Conservation (phyloP, 345 rosid genomes). For the Rhodamnia rubescens region DNA sequence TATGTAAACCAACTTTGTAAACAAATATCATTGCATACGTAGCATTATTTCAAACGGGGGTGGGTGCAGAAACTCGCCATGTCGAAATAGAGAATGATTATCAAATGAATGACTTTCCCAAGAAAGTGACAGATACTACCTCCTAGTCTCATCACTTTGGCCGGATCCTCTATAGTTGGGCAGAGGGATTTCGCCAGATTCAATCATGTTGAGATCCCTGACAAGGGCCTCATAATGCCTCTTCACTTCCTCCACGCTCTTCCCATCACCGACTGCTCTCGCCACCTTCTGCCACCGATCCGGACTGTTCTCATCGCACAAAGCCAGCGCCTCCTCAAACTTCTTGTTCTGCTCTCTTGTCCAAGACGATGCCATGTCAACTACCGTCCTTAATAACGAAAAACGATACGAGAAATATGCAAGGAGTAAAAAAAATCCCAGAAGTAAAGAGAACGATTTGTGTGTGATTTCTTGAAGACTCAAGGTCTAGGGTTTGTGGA, state of each 20-base stretch:
- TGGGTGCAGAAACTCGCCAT: not conserved
- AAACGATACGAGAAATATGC: not conserved
- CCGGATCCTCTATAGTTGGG: conserved; percentile 4
- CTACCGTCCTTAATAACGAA: not conserved
- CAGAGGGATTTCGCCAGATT: conserved; percentile 6
- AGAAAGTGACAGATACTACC: not conserved
- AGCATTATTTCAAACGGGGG: not conserved
- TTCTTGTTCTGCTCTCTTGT: conserved; percentile 11
- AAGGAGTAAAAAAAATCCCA: not conserved
- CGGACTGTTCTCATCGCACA: conserved; percentile 4
- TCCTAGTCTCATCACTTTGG: not conserved
- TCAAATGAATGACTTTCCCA: not conserved
- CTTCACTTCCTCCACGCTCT: conserved; percentile 11
- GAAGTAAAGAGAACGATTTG: not conserved
- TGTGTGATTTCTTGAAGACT: not conserved
- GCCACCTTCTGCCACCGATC: conserved; percentile 13
- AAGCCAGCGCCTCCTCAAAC: conserved; percentile 17
- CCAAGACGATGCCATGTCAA: conserved; percentile 5
- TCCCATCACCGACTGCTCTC: conserved; percentile 6
- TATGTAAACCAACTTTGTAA: not conserved
- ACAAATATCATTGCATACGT: not conserved
- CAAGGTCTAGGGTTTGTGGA: not conserved
- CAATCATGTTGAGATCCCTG: conserved; percentile 9
- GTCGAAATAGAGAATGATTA: not conserved
- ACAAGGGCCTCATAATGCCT: conserved; percentile 11